Base-by-base conservation (phyloP, 768 basidiomycete species). In the Peribolospora kevripleyi region DNA sequence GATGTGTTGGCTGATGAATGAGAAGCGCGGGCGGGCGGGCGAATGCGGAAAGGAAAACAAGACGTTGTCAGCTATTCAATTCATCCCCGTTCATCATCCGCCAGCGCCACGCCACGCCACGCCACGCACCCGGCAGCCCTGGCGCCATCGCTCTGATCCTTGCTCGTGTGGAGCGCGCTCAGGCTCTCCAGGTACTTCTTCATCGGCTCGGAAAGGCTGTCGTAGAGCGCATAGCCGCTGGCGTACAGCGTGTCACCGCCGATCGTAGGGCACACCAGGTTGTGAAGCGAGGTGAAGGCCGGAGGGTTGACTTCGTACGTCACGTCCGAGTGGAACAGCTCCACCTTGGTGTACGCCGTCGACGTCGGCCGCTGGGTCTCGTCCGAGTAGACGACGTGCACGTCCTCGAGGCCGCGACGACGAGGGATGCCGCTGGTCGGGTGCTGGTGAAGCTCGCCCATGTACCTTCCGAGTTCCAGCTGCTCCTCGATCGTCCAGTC, bases 221-320 rank as follows among this genome's bases (percentile, higher is more conserved):
- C 84, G 69, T 84, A 85, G n/a, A 85, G 71, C 3, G 82, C 79
- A 62, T 83, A 83, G 43, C 81, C 82, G 7, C 81, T 83, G 64
- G 75, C 78, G 80, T 80, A 84, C 6, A 83, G 71, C 0, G 82
- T 85, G 61, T 86, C 83, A 25, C 82, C 82, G 14, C 83, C 83
- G 43, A 72, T 69, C 57, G 78, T 77, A 0, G 81, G 83, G 3
- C 74, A 72, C 13, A 79, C 76, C 64, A 83, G 71, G 50, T 85
- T 65, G 62, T 82, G 80, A 42, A 88, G 71, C 7, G 82, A 83
- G 9, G 84, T 85, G 41, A 76, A 72, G 61, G 80, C 74, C 1
- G 84, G 84, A n/a, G 81, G 82, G 61, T 66, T 63, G 2, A 80
- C 62, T 66, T 88, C 84, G 68, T 84, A 87, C 4, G 80, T 75